Base-by-base conservation (phyloP, 768 basidiomycete genomes). In the Termitomyces sp. region DNA sequence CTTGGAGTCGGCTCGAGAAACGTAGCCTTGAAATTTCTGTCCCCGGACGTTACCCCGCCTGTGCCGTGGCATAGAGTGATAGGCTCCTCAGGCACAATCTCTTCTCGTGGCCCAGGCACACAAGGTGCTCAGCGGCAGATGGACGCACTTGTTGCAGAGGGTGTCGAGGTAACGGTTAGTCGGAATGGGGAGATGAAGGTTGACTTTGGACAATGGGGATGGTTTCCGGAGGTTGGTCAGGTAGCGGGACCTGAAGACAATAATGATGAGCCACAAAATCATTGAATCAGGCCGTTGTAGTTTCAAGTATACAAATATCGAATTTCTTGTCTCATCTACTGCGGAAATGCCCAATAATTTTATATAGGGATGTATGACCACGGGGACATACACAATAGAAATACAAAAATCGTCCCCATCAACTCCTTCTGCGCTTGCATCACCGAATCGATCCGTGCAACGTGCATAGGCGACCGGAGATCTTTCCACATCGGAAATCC, bases 31-130 rank as follows among this genome's bases (percentile, higher is more conserved):
- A 92, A 92, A 64, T 87, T 85, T 62, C 70, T 92, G 4, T 79
- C 82, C 0, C 78, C 82, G 0, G 76, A 78, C 21, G 74, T 77
- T 1, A 74, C 76, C 23, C 85, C 86, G 0, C 84, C 86, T 7
- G 81, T 93, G 1, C 91, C 91, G 0, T 94, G 91, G 91, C 79
- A 92, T 59, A 82, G 91, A 31, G 89, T 94, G 4, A 75, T 93
- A 14, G 78, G 82, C 3, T 77, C 89, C 0, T 78, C 84, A 0
- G 91, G 91, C 1, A 71, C 76, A 1, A 88, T 91, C 61, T 91
- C 91, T 1, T 93, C 91, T 6, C 79, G 94, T 44, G 92, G 89
- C 0, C 91, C 93, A 3, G 88, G 85, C 3, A 94, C 94, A 3
- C 73, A 80, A 41, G 92, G 91, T 2, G 92, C 92, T 0, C 80